Evolutionary conservation across 345 rosid species (phyloP).

Genomic region (Linum lewisii): DNA sequence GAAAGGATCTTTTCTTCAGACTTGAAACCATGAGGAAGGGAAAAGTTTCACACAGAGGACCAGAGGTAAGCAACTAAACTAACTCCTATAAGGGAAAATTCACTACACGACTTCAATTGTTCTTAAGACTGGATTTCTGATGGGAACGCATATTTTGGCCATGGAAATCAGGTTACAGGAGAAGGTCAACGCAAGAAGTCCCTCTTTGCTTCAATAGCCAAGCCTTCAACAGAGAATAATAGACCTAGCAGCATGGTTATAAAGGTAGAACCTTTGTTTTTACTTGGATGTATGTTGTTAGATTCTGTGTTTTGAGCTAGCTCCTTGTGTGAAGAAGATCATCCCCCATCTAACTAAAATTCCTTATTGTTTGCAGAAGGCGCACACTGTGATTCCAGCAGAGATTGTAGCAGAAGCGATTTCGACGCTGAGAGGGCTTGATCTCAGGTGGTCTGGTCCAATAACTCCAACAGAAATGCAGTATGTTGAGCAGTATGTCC

Average conservation of each 20-base stretch:
- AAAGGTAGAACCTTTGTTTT: slow-evolving; percentile 31
- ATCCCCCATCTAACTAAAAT: neutral
- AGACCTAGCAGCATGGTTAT: slow-evolving; percentile 59
- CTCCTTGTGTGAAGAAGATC: too few relatives aligned
- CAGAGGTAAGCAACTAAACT: neutral
- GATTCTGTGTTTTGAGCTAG: too few relatives aligned
- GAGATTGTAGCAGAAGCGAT: slow-evolving; percentile 73
- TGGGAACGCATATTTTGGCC: neutral
- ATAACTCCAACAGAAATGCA: slow-evolving; percentile 63
- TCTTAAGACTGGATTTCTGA: too few relatives aligned
- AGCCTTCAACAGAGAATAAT: slow-evolving; percentile 31
- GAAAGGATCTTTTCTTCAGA: too few relatives aligned
- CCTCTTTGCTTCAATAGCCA: slow-evolving; percentile 32
- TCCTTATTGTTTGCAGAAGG: slow-evolving; percentile 33
- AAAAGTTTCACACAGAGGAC: neutral
- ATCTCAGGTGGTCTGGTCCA: slow-evolving; percentile 64
- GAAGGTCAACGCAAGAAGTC: slow-evolving; percentile 34
- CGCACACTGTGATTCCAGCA: slow-evolving; percentile 48
- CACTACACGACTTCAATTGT: too few relatives aligned
- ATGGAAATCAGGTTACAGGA: slow-evolving; percentile 23
- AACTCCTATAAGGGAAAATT: neutral
- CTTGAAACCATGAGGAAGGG: neutral
- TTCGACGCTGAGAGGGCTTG: slow-evolving; percentile 57
- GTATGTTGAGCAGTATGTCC: slow-evolving; percentile 52
- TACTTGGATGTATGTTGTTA: neutral